A percentile compares a stretch with the other conserved stretches of the same genome.
phyloP scores from a whole-genome alignment of 1,139 yeast genomes.

The Nakaseomyces glabratus region DNA sequence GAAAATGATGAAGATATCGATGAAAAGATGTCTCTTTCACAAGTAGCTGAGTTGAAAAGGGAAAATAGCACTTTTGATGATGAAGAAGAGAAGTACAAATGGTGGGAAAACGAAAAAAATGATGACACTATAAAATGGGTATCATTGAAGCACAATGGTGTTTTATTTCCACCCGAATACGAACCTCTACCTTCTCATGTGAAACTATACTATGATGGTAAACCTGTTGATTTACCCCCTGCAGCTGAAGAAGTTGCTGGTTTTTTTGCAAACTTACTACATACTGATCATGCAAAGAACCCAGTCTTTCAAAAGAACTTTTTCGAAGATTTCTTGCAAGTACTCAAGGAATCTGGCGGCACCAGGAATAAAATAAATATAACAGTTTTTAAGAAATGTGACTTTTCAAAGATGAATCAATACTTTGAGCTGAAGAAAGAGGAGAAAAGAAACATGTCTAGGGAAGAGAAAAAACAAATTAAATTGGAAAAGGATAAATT shows the following conservation, averaged over 20 bases:
- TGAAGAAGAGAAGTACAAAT: slow-evolving; percentile 47
- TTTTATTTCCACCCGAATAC: slow-evolving; percentile 85
- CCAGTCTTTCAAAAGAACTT: slow-evolving; percentile 82
- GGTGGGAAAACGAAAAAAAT: slow-evolving; percentile 65
- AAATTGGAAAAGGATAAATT: slow-evolving; percentile 63
- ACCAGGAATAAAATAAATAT: slow-evolving; percentile 42
- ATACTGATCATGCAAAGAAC: slow-evolving; percentile 81
- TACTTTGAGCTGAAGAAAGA: slow-evolving; percentile 65
- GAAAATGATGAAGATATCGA: slow-evolving; percentile 21
- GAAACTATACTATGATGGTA: slow-evolving; percentile 65
- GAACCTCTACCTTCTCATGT: slow-evolving; percentile 78
- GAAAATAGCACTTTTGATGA: slow-evolving; percentile 36
- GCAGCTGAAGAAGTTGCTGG: slow-evolving; percentile 97
- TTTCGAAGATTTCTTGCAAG: slow-evolving; percentile 65
- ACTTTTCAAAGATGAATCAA: slow-evolving; percentile 65
- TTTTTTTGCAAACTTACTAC: slow-evolving; percentile 80
- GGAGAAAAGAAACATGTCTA: slow-evolving; percentile 57
- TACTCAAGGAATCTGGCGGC: slow-evolving; percentile 63
- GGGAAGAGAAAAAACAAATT: slow-evolving; percentile 63
- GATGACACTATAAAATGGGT: slow-evolving; percentile 83
- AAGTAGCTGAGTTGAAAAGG: slow-evolving; percentile 29
- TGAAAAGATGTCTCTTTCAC: slow-evolving; percentile 22
- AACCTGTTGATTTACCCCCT: slow-evolving; percentile 60
- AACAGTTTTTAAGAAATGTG: slow-evolving; percentile 57
- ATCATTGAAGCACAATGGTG: slow-evolving; percentile 80